These are phyloP conservation scores for Polytolypa hystricis DNA, from an alignment of 2,329 filamentous ascomycete genomes.

Conservation along the genomic window DNA sequence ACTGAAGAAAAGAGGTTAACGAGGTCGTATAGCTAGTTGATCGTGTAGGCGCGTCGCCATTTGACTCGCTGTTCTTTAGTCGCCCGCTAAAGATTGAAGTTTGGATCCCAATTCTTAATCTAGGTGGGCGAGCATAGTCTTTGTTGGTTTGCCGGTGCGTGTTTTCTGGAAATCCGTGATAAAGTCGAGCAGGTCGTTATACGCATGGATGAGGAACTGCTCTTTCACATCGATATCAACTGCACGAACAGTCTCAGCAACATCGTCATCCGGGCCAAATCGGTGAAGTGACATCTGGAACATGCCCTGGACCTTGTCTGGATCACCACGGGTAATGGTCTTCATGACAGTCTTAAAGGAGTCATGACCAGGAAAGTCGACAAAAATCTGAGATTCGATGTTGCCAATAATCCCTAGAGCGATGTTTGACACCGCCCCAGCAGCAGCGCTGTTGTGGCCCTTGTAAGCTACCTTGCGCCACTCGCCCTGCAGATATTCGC, in stretches of 20 bases:
- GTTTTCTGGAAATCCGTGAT: conserved; percentile 36
- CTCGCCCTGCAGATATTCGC: conserved; percentile 29
- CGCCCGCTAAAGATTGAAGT: conserved; percentile 27
- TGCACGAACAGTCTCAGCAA: conserved; percentile 10
- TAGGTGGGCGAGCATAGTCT: conserved; percentile 31
- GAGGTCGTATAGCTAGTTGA: conserved; percentile 44
- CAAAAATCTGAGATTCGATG: conserved; percentile 29
- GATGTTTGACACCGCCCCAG: conserved; percentile 32
- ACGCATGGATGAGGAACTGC: conserved; percentile 34
- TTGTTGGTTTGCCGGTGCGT: conserved; percentile 37
- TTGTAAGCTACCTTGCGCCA: conserved; percentile 38
- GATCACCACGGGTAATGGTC: conserved; percentile 30
- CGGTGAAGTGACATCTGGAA: conserved; percentile 15
- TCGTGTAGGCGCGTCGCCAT: conserved; percentile 40
- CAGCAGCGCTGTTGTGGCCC: conserved; percentile 37
- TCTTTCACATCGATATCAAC: conserved; percentile 32
- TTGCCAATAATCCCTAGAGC: conserved; percentile 34
- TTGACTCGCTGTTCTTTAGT: conserved; percentile 30
- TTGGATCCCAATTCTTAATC: conserved; percentile 33
- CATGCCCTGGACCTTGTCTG: conserved; percentile 20
- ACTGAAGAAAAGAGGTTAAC: conserved; percentile 36
- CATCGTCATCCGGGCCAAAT: conserved; percentile 7
- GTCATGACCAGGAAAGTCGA: conserved; percentile 38
- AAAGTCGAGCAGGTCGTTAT: conserved; percentile 36
- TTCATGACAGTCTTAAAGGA: conserved; percentile 34